phyloP scores from a whole-genome alignment of 345 rosid genomes.

The Nephelium lappaceum region DNA sequence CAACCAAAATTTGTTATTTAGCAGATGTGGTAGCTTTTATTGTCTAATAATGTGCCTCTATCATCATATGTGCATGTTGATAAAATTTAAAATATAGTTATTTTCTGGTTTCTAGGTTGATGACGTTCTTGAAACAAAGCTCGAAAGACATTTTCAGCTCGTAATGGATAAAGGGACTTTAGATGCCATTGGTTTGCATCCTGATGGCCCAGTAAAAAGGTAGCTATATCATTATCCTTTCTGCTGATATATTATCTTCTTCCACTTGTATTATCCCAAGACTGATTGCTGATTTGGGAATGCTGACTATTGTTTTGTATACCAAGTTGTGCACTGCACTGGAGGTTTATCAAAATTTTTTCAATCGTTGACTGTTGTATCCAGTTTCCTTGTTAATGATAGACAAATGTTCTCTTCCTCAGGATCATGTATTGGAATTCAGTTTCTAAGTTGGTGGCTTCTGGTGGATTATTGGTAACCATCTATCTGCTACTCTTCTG shows the following conservation, averaged over 20 bases:
- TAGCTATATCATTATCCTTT: slow-evolving; percentile 23
- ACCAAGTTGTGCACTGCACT: not conserved
- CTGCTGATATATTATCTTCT: slow-evolving; percentile 10
- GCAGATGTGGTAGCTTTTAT: not conserved
- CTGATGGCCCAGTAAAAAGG: slow-evolving; percentile 92
- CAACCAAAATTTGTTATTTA: not conserved
- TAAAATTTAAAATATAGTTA: not conserved
- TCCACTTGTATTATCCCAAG: not conserved
- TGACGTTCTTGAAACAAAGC: slow-evolving; percentile 82
- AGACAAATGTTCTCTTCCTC: slow-evolving; percentile 14
- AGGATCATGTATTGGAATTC: slow-evolving; percentile 97
- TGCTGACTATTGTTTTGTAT: not conserved
- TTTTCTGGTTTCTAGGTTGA: slow-evolving; percentile 58
- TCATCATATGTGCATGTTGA: not conserved
- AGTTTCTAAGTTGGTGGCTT: slow-evolving; percentile 79
- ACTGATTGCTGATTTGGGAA: not conserved
- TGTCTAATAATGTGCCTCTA: not conserved
- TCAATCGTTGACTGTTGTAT: not conserved
- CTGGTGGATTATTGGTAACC: slow-evolving; percentile 81
- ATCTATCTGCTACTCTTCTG: not conserved
- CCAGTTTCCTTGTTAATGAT: not conserved
- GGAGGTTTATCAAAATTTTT: not conserved
- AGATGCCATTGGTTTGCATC: slow-evolving; percentile 98
- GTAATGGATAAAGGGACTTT: slow-evolving; percentile 97
- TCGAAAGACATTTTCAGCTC: slow-evolving; percentile 71